Percentiles rank a stretch among this genome's conserved stretches.
Conservation (phyloP, 2,329 filamentous ascomycete species). For the Fusarium odoratissimum region DNA sequence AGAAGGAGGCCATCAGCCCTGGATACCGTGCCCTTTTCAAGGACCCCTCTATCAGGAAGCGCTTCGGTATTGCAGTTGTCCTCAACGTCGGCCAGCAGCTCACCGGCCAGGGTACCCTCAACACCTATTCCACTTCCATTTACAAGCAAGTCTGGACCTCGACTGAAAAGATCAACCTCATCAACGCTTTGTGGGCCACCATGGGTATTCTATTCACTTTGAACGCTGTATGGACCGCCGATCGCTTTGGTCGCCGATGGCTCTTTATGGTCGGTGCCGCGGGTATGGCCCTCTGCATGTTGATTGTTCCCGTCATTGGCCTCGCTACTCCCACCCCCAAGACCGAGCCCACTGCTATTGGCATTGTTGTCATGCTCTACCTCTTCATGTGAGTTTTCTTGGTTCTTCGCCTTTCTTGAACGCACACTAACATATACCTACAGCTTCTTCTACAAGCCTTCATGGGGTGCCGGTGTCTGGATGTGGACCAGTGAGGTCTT, state of each 20-base stretch:
- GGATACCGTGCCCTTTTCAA: constrained; percentile 76
- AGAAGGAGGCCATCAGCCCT: constrained; percentile 74
- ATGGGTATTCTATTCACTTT: constrained; percentile 79
- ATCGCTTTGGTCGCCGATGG: constrained; percentile 77
- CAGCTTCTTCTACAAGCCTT: constrained; percentile 74
- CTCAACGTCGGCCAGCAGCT: constrained; percentile 79
- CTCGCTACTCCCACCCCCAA: constrained; percentile 68
- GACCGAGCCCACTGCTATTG: constrained; percentile 68
- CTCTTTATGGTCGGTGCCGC: constrained; percentile 75
- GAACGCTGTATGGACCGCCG: constrained; percentile 79
- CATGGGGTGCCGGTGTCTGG: constrained; percentile 77
- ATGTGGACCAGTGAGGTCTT: constrained; percentile 78
- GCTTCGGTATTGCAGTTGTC: constrained; percentile 72
- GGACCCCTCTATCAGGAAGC: constrained; percentile 74
- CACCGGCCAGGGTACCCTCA: constrained; percentile 78
- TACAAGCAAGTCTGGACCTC: constrained; percentile 76
- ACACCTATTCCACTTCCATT: constrained; percentile 78
- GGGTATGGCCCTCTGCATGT: constrained; percentile 77
- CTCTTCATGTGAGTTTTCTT: constrained; percentile 60
- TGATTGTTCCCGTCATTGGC: constrained; percentile 65
- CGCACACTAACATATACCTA: not conserved
- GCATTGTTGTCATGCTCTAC: constrained; percentile 76
- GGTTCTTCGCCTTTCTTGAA: too few relatives aligned
- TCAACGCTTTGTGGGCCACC: constrained; percentile 80
- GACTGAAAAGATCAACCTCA: constrained; percentile 71